Conservation (phyloP, 2,329 filamentous ascomycete species). For the Clonostachys rhizophaga region DNA sequence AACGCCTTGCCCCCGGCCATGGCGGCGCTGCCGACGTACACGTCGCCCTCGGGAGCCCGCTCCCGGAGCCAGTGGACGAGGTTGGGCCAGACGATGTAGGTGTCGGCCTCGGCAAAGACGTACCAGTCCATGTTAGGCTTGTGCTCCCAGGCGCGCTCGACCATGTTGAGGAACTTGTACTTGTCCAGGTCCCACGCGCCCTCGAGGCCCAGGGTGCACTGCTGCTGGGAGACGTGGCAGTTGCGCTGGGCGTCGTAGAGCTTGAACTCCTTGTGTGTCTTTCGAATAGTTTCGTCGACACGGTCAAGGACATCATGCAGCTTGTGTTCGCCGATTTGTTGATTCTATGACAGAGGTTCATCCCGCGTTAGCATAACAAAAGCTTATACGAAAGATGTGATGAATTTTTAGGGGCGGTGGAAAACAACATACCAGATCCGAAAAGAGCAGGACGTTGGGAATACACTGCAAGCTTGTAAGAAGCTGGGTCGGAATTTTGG, state of each 20-base stretch:
- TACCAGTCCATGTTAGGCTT: slow-evolving; percentile 52
- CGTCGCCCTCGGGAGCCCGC: slow-evolving; percentile 30
- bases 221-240: slow-evolving; percentile 40
- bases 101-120: slow-evolving; percentile 55
- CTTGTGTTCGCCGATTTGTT: slow-evolving; percentile 40
- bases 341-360: slow-evolving; percentile 27
- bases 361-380: too few relatives aligned
- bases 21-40: slow-evolving; percentile 47
- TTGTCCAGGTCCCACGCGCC: slow-evolving; percentile 52
- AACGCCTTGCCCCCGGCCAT: slow-evolving; percentile 39
- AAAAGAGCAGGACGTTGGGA: slow-evolving; percentile 50
- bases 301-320: slow-evolving; percentile 34
- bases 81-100: slow-evolving; percentile 51
- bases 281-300: slow-evolving; percentile 27
- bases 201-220: slow-evolving; percentile 25
- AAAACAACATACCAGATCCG: slow-evolving; percentile 28
- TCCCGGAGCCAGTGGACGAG: slow-evolving; percentile 42
- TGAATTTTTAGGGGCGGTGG: neutral
- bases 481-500: slow-evolving; percentile 48
- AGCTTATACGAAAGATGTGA: too few relatives aligned
- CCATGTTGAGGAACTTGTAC: slow-evolving; percentile 57
- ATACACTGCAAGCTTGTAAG: slow-evolving; percentile 46
- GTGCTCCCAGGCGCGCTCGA: slow-evolving; percentile 49
- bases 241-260: slow-evolving; percentile 38
- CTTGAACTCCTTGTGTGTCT: slow-evolving; percentile 35